Evolutionary conservation across 2,329 filamentous ascomycete species (phyloP).

Genomic region (Shiraia bambusicola): DNA sequence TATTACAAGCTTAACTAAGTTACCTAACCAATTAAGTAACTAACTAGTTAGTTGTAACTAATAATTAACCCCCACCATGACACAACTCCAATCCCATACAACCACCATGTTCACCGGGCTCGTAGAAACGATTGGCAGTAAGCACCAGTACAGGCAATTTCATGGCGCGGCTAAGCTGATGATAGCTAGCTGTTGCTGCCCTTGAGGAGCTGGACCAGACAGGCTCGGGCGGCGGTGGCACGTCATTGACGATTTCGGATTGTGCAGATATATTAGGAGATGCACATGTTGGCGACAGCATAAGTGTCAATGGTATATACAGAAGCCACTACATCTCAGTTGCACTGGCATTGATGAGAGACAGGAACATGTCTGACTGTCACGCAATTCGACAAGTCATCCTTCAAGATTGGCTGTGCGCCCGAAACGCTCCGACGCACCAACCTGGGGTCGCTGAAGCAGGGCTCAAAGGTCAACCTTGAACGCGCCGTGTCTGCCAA

Average conservation of each 20-base stretch:
- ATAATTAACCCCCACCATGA: slow-evolving; percentile 13
- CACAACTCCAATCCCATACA: slow-evolving; percentile 3
- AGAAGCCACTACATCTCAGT: slow-evolving; percentile 1
- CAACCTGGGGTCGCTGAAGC: slow-evolving; percentile 75
- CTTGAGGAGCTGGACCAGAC: slow-evolving; percentile 79
- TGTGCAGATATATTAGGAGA: slow-evolving; percentile 76
- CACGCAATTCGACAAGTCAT: slow-evolving; percentile 63
- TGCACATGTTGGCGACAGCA: slow-evolving; percentile 86
- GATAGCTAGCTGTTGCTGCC: slow-evolving; percentile 70
- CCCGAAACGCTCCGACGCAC: slow-evolving; percentile 95
- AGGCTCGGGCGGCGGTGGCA: slow-evolving; percentile 70
- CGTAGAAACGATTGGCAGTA: slow-evolving; percentile 73
- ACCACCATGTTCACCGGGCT: slow-evolving; percentile 82
- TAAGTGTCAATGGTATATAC: slow-evolving; percentile 78
- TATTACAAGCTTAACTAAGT: too few species aligned
- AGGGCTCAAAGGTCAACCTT: slow-evolving; percentile 77
- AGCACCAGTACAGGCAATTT: slow-evolving; percentile 32
- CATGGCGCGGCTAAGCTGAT: slow-evolving; percentile 28
- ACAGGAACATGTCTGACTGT: slow-evolving; percentile 84
- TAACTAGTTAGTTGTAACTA: too few species aligned
- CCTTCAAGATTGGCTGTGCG: slow-evolving; percentile 90
- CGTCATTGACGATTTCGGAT: slow-evolving; percentile 82
- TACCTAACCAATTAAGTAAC: too few species aligned
- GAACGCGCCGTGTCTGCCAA: slow-evolving; percentile 88
- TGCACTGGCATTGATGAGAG: not conserved